Percentiles rank a stretch among this genome's conserved stretches.
Conservation (phyloP, 495 filamentous ascomycete species). For the Hypomontagnella monticulosa region DNA sequence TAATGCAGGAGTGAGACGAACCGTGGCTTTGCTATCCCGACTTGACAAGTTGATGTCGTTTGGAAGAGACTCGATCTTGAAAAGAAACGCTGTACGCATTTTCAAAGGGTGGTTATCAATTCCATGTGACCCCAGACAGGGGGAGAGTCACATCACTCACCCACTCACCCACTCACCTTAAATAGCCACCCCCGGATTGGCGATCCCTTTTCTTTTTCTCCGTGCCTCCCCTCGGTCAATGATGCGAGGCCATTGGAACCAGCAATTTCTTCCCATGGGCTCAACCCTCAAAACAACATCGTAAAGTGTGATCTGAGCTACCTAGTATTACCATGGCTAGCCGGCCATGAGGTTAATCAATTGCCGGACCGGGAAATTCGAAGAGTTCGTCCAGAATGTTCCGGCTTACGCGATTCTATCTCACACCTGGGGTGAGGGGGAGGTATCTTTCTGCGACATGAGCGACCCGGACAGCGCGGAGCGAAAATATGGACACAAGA, state of each 20-base stretch:
- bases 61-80: neutral
- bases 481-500: slow-evolving; percentile 32
- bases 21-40: neutral
- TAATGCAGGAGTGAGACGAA: neutral
- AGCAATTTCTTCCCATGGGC: neutral
- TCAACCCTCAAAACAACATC: neutral
- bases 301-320: neutral
- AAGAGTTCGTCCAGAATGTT: slow-evolving; percentile 43
- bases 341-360: slow-evolving; percentile 49
- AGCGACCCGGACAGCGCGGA: slow-evolving; percentile 11
- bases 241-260: neutral
- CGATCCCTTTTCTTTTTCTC: neutral
- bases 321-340: slow-evolving; percentile 17
- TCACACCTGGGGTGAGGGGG: slow-evolving; percentile 46
- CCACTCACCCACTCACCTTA: no score
- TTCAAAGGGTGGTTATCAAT: neutral
- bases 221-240: neutral
- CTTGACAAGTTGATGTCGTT: neutral
- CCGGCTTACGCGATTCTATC: slow-evolving; percentile 49
- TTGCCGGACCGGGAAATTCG: slow-evolving; percentile 36
- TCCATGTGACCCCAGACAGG: slow-evolving; percentile 11
- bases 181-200: no score
- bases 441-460: slow-evolving; percentile 46
- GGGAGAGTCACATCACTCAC: neutral
- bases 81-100: neutral